Base-by-base conservation (phyloP, 805 yeast genomes). In the Candida broadrunensis region DNA sequence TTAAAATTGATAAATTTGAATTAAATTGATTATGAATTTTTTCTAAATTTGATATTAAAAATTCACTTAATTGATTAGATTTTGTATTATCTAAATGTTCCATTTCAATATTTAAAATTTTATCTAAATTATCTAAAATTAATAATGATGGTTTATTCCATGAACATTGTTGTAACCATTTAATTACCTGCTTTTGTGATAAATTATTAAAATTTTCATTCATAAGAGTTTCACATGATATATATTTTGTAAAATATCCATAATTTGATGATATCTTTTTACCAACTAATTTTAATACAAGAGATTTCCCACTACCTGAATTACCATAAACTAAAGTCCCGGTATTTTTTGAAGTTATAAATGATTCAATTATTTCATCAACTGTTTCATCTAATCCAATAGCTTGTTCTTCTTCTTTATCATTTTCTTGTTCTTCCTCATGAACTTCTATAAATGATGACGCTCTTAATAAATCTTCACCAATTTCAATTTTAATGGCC, bases 61-160 rank as follows among this genome's bases (percentile, higher is more conserved):
- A 70, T 54, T 85, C 90, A 1, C 86, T 71, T 11, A 86, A 55
- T 57, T 85, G 93, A 21, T 75, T 70, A 3, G 90, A 76, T 26
- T 73, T 67, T 0, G 78, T 62, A 0, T 86, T 70, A 51, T 84
- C 91, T 0, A 75, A 69, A 46, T 81, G 75, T 52, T 67, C 76
- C 19, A 67, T 64, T 48, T 83, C 90, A 2, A 83, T 83, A 0
- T 88, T 79, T 31, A 88, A 71, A 12, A 90, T 52, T 44, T 77
- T 73, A 49, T 90, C 96, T 13, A 88, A 58, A 47, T 89, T 88
- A 49, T 91, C 98, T 16, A 91, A 58, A 1, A 90, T 63, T 2
- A 91, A 55, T 2, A 88, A 63, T 1, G 90, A 70, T 0, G 97
- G 97, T 13, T 85, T 72, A 54, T 81, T 77, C 95, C 96, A 88